Evolutionary conservation across 495 filamentous ascomycete species (phyloP).

Genomic region (Cudoniella acicularis): DNA sequence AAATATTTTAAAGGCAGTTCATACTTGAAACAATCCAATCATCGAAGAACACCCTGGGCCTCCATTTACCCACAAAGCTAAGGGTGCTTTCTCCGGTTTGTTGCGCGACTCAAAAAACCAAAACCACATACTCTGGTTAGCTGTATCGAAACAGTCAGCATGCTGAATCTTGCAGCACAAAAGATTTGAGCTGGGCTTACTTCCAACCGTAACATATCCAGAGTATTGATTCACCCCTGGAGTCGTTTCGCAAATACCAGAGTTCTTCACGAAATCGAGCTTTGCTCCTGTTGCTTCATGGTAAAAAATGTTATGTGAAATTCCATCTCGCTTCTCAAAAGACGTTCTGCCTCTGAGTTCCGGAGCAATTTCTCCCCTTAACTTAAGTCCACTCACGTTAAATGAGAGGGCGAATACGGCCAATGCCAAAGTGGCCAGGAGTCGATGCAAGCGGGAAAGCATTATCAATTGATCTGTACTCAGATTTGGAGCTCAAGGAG

Average conservation of each 20-base stretch:
- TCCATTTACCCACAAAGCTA: constrained; percentile 54
- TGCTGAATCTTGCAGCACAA: no score
- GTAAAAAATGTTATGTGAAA: constrained; percentile 47
- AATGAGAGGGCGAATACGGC: neutral
- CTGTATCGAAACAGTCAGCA: neutral
- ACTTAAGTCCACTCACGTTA: neutral
- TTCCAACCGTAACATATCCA: constrained; percentile 50
- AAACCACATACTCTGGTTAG: constrained; percentile 53
- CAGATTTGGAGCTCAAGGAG: no score
- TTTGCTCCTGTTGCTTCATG: constrained; percentile 48
- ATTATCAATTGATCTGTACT: neutral
- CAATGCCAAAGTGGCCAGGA: neutral
- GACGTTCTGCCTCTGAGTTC: constrained; percentile 38
- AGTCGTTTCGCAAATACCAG: constrained; percentile 53
- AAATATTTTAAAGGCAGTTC: neutral
- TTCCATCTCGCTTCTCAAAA: constrained; percentile 38
- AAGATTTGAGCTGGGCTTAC: constrained; percentile 7
- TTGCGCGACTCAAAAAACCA: constrained; percentile 54
- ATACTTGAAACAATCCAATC: constrained; percentile 52
- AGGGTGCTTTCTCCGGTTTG: constrained; percentile 44
- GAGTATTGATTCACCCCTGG: constrained; percentile 53
- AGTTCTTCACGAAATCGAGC: constrained; percentile 52
- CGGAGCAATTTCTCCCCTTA: neutral
- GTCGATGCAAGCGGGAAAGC: neutral
- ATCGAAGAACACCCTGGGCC: constrained; percentile 57